Conservation (phyloP, 352 stramenopile genomes). For the Pythium dissimile region DNA sequence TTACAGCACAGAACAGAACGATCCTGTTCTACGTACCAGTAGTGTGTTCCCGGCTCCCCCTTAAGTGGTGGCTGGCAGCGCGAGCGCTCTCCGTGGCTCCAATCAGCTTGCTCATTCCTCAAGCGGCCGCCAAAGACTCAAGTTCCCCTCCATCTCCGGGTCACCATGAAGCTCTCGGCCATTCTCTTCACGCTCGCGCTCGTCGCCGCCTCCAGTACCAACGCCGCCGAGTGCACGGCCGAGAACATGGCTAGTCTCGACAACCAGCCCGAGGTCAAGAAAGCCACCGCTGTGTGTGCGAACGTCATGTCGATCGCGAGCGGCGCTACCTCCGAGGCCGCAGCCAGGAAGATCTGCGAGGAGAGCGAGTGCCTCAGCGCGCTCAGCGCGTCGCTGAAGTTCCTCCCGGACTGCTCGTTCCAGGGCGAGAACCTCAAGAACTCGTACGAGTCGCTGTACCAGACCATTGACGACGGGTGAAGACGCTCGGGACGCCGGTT, state of each 20-base stretch:
- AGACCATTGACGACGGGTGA: not conserved
- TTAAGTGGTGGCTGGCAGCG: too few species aligned
- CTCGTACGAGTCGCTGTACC: not conserved
- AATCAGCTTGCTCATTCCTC: not conserved
- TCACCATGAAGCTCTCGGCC: not conserved
- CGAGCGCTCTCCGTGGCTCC: not conserved
- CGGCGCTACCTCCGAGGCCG: not conserved
- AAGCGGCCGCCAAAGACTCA: not conserved
- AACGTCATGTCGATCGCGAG: not conserved
- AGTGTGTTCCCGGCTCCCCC: too few species aligned
- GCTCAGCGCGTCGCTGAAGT: not conserved
- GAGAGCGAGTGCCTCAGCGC: not conserved
- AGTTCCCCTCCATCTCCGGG: not conserved
- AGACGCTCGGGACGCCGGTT: not conserved
- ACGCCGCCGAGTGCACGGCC: constrained; percentile 5
- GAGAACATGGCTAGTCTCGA: not conserved
- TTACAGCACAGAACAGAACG: too few species aligned
- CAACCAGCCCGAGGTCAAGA: not conserved
- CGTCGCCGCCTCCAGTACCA: not conserved
- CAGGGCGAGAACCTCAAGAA: not conserved
- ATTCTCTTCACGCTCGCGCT: not conserved
- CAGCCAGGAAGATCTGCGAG: not conserved
- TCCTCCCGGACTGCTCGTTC: not conserved
- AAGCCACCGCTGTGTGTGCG: not conserved
- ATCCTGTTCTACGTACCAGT: too few species aligned